phyloP scores from a whole-genome alignment of 164 flowering plant genomes.

The Protea cynaroides region DNA sequence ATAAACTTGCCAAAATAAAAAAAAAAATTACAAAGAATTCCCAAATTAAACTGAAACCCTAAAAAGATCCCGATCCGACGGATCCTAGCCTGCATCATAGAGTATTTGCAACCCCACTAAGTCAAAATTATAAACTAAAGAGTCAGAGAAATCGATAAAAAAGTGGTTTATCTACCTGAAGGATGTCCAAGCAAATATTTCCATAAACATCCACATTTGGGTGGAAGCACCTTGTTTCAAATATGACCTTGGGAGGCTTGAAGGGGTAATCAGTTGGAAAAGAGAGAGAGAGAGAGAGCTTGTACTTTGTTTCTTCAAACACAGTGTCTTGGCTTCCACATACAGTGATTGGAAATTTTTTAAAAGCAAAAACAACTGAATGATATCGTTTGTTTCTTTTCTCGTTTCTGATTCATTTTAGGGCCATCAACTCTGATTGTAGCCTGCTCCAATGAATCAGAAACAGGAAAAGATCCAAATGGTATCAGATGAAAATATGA shows the following conservation, averaged over 20 bases:
- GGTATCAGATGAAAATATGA: neutral
- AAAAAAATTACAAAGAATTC: no score
- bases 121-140: no score
- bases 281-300: constrained; percentile 56
- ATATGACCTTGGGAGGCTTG: constrained; percentile 91
- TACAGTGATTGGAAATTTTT: constrained; percentile 22
- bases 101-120: no score
- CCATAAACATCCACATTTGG: constrained; percentile 85
- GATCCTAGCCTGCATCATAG: no score
- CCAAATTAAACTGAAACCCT: no score
- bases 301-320: constrained; percentile 87
- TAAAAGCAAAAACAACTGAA: neutral
- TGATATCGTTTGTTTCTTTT: no score
- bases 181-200: constrained; percentile 89
- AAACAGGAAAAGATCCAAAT: neutral
- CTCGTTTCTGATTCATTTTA: constrained; percentile 27
- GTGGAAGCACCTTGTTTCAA: constrained; percentile 83
- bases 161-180: constrained; percentile 50
- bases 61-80: no score
- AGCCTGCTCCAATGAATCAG: constrained; percentile 15
- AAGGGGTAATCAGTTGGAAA: constrained; percentile 83
- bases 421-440: constrained; percentile 27
- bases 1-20: no score
- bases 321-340: constrained; percentile 91
- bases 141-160: no score